Percentiles rank a stretch among this genome's conserved stretches.
phyloP scores from a whole-genome alignment of 371 early-diverging fungal species.

The Syncephalis fuscata region DNA sequence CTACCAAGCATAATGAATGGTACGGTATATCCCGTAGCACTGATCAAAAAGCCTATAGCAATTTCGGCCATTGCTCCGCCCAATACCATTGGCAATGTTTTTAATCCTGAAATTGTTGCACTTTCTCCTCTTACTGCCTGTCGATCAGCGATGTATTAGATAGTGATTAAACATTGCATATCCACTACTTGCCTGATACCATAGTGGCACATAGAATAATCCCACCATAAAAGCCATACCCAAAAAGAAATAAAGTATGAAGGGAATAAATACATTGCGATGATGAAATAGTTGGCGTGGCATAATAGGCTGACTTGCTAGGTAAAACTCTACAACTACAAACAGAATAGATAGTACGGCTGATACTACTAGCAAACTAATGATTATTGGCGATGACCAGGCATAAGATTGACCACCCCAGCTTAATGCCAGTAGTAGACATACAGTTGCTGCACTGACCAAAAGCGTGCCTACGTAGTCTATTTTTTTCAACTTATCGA shows the following conservation, averaged over 20 bases:
- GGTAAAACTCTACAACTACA: conserved; percentile 30
- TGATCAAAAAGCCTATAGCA: conserved; percentile 9
- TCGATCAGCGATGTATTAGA: too few species aligned
- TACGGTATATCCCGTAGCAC: conserved; percentile 13
- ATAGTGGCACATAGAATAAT: conserved; percentile 54
- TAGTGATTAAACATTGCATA: too few species aligned
- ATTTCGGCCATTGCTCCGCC: conserved; percentile 12
- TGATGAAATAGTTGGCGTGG: conserved; percentile 16
- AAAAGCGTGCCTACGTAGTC: conserved; percentile 1
- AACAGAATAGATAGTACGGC: conserved; percentile 27
- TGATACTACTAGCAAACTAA: conserved; percentile 29
- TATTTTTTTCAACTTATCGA: conserved; percentile 26
- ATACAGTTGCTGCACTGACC: conserved; percentile 16
- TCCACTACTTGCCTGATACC: conserved; percentile 28
- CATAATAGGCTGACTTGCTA: conserved; percentile 35
- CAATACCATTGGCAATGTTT: conserved; percentile 5
- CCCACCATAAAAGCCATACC: conserved; percentile 51
- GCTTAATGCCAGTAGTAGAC: conserved; percentile 41
- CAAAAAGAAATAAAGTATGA: conserved; percentile 26
- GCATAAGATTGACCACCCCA: conserved; percentile 48
- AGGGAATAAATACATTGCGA: conserved; percentile 20
- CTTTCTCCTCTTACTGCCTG: conserved; percentile 1
- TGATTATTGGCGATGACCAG: conserved; percentile 48
- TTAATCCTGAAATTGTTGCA: conserved; percentile 28
- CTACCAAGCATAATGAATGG: conserved; percentile 23